phyloP scores from a whole-genome alignment of 2,329 filamentous ascomycete species.

The Nemania sp. region DNA sequence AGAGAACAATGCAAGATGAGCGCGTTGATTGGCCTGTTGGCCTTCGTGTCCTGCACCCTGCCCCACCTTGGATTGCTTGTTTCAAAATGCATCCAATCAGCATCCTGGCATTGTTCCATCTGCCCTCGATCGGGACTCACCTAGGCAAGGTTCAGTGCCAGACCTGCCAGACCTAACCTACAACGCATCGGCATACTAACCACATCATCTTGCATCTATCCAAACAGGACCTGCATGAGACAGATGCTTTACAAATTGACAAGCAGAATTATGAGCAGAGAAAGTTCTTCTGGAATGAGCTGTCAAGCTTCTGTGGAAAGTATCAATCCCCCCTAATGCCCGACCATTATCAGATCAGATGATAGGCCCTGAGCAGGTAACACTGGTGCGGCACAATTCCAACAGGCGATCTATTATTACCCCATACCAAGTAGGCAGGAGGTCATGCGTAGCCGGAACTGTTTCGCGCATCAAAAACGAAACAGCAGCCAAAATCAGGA shows the following conservation, averaged over 20 bases:
- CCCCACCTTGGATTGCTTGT: conserved; percentile 10
- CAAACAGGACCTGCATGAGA: no score
- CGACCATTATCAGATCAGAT: no score
- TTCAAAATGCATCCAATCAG: conserved; percentile 12
- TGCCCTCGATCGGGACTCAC: no score
- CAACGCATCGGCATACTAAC: no score
- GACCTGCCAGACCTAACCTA: no score
- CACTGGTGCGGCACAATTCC: not conserved
- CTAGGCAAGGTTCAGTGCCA: no score
- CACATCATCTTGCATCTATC: no score
- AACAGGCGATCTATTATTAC: no score
- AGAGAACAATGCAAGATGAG: not conserved
- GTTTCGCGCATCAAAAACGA: not conserved
- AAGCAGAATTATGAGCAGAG: not conserved
- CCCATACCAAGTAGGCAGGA: not conserved
- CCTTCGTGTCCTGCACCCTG: not conserved
- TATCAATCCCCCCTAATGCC: no score
- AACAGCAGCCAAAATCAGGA: no score
- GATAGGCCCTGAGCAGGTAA: no score
- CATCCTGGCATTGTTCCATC: conserved; percentile 12
- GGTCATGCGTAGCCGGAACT: not conserved
- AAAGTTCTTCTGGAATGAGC: not conserved
- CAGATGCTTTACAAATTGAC: no score
- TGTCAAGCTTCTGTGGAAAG: not conserved
- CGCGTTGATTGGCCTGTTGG: conserved; percentile 7